Percentiles rank a stretch among this genome's conserved stretches.
These are phyloP conservation scores for Cadophora luteo-olivacea DNA, from an alignment of 2,329 filamentous ascomycete species.

Conservation along the genomic window DNA sequence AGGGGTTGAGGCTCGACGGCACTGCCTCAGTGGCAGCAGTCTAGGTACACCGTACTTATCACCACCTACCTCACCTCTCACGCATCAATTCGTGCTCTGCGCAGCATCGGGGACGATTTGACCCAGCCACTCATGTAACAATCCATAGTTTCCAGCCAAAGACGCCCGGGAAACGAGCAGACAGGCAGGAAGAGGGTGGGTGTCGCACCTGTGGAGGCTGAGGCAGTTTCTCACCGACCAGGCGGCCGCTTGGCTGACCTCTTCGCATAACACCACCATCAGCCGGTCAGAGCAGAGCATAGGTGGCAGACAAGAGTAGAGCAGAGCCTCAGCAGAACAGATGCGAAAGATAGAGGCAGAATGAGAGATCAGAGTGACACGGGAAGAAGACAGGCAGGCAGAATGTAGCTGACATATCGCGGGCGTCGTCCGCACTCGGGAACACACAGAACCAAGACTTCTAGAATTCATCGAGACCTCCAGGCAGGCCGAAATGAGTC, in stretches of 20 bases:
- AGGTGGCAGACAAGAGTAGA: not conserved
- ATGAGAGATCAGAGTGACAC: not conserved
- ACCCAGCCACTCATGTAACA: not conserved
- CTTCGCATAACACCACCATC: not conserved
- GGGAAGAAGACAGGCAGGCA: not conserved
- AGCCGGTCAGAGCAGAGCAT: not conserved
- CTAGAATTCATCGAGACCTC: not conserved
- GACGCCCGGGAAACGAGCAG: not conserved
- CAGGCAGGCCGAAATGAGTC: not conserved
- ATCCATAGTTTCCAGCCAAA: not conserved
- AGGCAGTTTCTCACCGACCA: not conserved
- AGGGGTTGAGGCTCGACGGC: not conserved
- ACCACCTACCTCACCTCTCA: not conserved
- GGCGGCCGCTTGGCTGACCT: not conserved
- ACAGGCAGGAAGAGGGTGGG: not conserved
- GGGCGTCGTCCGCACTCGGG: no score
- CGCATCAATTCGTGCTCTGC: not conserved
- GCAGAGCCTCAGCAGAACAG: not conserved
- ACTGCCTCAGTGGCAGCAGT: not conserved
- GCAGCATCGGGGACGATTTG: not conserved
- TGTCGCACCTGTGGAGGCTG: not conserved
- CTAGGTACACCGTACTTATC: not conserved
- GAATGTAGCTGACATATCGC: not conserved
- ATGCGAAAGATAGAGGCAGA: not conserved
- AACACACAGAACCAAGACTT: not conserved